phyloP scores from a whole-genome alignment of 805 yeast species.

The Candida adriatica region DNA sequence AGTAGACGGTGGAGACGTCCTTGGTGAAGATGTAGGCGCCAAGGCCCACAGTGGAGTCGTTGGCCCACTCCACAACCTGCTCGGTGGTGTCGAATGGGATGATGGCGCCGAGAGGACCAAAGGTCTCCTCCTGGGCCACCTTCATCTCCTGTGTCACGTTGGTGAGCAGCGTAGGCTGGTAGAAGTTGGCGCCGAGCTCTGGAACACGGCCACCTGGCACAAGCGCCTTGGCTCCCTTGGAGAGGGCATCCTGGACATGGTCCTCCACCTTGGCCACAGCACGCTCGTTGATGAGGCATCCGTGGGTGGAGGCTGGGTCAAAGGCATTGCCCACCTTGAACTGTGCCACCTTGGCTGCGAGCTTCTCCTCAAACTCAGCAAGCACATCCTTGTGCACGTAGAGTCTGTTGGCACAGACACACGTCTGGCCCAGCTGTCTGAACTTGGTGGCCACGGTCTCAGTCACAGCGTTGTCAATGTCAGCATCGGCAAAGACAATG shows the following conservation, averaged over 20 bases:
- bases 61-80: constrained; percentile 47
- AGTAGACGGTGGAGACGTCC: constrained; percentile 41
- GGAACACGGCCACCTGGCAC: constrained; percentile 47
- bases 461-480: constrained; percentile 47
- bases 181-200: constrained; percentile 43
- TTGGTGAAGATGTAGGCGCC: constrained; percentile 55
- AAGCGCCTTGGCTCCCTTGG: constrained; percentile 46
- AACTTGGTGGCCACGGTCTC: constrained; percentile 49
- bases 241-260: constrained; percentile 47
- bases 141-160: constrained; percentile 44
- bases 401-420: constrained; percentile 56
- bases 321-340: constrained; percentile 55
- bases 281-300: constrained; percentile 45
- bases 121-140: constrained; percentile 52
- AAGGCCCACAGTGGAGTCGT: constrained; percentile 49
- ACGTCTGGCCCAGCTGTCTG: constrained; percentile 58
- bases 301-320: constrained; percentile 44
- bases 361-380: constrained; percentile 38
- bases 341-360: constrained; percentile 37
- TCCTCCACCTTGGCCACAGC: constrained; percentile 47
- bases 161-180: constrained; percentile 47
- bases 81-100: constrained; percentile 46
- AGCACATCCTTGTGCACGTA: constrained; percentile 47
- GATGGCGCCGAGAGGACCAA: constrained; percentile 59
- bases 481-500: constrained; percentile 54